These are phyloP conservation scores for Pholiota molesta DNA, from an alignment of 768 basidiomycete genomes.

Conservation along the genomic window DNA sequence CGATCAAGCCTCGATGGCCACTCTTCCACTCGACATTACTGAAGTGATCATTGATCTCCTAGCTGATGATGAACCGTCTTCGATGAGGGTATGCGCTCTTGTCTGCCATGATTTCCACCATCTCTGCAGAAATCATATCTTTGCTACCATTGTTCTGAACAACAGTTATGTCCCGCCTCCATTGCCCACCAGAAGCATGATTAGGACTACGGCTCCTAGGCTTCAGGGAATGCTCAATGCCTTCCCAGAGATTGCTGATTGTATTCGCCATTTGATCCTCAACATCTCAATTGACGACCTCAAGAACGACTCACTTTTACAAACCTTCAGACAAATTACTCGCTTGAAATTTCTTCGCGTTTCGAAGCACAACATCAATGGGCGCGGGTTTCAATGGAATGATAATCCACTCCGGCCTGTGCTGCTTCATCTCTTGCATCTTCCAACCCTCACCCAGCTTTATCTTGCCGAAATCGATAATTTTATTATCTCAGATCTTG, in stretches of 20 bases:
- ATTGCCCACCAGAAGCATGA: neutral
- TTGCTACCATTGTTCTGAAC: conserved; percentile 3
- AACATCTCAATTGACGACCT: neutral
- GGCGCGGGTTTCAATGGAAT: conserved; percentile 3
- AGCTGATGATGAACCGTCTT: neutral
- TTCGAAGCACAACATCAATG: too few relatives aligned
- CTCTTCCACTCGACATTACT: conserved; percentile 1
- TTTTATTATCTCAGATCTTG: conserved; percentile 7
- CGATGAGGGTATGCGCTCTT: conserved; percentile 9
- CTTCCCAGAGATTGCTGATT: conserved; percentile 5
- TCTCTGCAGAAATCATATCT: conserved; percentile 5
- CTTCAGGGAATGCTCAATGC: conserved; percentile 1
- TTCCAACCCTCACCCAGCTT: conserved; percentile 11
- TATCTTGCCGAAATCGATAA: neutral
- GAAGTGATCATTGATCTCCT: neutral
- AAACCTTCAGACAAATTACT: neutral
- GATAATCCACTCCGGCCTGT: conserved; percentile 4
- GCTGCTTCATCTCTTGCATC: conserved; percentile 10
- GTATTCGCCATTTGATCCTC: conserved; percentile 7
- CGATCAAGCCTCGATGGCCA: too few relatives aligned
- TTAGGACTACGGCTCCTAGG: neutral
- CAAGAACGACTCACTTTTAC: neutral
- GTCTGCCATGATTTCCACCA: conserved; percentile 4
- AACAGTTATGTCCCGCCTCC: neutral
- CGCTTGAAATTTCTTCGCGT: conserved; percentile 1